These are phyloP conservation scores for Pholiota adiposa DNA, from an alignment of 1,284 basidiomycete species.

Conservation along the genomic window DNA sequence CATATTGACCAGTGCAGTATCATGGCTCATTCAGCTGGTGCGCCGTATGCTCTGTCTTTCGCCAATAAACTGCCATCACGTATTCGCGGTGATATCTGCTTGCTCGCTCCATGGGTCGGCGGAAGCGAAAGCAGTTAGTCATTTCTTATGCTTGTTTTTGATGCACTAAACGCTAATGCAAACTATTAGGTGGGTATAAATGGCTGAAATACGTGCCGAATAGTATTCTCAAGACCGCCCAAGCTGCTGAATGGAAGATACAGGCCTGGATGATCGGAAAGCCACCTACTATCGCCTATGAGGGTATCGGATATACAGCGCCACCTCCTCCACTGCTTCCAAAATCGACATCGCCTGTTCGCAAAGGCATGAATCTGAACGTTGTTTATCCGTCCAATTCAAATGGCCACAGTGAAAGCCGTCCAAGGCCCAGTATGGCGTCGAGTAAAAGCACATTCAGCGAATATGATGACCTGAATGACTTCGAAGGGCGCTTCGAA, in stretches of 20 bases:
- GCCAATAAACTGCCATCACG: conserved; percentile 77
- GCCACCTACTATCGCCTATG: conserved; percentile 79
- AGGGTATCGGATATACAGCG: conserved; percentile 78
- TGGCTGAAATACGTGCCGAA: conserved; percentile 98
- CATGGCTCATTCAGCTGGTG: conserved; percentile 96
- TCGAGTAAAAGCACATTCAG: conserved; percentile 64
- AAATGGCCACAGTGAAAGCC: conserved; percentile 33
- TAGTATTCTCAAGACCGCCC: conserved; percentile 91
- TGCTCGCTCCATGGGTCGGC: conserved; percentile 97
- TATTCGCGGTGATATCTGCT: conserved; percentile 83
- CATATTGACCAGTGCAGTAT: conserved; percentile 83
- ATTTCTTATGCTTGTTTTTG: not conserved
- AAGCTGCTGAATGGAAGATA: conserved; percentile 96
- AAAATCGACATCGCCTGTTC: conserved; percentile 32
- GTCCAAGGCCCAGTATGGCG: conserved; percentile 60
- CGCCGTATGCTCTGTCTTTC: conserved; percentile 91
- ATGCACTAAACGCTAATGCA: not conserved
- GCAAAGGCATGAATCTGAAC: conserved; percentile 34
- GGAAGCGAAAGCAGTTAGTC: conserved; percentile 82
- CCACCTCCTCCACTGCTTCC: conserved; percentile 34
- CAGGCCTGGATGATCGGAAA: conserved; percentile 97
- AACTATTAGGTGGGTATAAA: conserved; percentile 75
- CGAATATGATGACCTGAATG: conserved; percentile 82
- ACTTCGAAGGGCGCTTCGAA: conserved; percentile 83
- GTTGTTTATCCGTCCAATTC: conserved; percentile 40